Conservation (phyloP, 164 flowering plant species). For the Houttuynia cordata region DNA sequence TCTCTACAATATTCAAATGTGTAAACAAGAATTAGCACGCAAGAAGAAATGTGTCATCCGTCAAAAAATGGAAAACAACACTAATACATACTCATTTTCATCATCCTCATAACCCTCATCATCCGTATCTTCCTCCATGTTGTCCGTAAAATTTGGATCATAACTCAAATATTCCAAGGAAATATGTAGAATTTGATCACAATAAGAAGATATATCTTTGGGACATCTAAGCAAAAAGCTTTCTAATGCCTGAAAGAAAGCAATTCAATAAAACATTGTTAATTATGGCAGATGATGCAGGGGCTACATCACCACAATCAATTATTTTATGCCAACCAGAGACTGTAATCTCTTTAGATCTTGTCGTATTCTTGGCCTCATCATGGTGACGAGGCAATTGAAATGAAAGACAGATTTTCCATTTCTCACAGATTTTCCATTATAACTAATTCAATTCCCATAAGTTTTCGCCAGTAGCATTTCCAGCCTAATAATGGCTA, state of each 20-base stretch:
- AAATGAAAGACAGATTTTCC: no score
- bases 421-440: no score
- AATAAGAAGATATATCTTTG: slow-evolving; percentile 72
- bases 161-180: slow-evolving; percentile 78
- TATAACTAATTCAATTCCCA: no score
- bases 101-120: slow-evolving; percentile 75
- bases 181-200: slow-evolving; percentile 78
- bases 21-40: neutral
- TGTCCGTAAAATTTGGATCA: slow-evolving; percentile 96
- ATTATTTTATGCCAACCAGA: no score
- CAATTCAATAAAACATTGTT: no score
- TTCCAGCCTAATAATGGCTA: no score
- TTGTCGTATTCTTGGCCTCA: no score
- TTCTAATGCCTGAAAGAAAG: slow-evolving; percentile 70
- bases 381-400: no score
- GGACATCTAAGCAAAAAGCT: slow-evolving; percentile 93
- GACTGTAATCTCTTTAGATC: no score
- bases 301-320: no score
- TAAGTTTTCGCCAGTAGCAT: no score
- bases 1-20: slow-evolving; percentile 39
- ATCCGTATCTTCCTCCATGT: slow-evolving; percentile 98
- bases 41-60: neutral
- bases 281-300: no score
- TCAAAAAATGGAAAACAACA: neutral
- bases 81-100: slow-evolving; percentile 80